Base-by-base conservation (phyloP, 2,329 filamentous ascomycete genomes). In the Penicillium sp. region DNA sequence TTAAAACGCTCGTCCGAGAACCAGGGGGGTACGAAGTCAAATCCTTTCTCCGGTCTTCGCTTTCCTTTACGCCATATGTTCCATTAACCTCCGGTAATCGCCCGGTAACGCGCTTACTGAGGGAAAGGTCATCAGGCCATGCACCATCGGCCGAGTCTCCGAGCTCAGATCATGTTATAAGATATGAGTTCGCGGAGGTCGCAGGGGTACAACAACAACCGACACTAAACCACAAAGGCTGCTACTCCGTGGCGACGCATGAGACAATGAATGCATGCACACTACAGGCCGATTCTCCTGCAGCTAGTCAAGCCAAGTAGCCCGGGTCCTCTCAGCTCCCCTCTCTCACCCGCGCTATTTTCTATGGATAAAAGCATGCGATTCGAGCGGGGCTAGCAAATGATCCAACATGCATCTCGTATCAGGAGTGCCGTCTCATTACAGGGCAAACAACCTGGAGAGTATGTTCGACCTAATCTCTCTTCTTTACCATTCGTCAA, bases 211-310 rank as follows among this genome's bases (percentile, higher is more conserved):
- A 26, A 26, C 26, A 26, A 26, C 8, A 8, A 8, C 26, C 26
- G 26, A 26, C 7, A 26, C 26, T 14, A 37, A 41, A 27, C 21
- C 21, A 39, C 8, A 24, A 35, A 49, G 47, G 46, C 35, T 33
- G 45, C 10, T 29, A 19, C 31, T 41, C 48, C 52, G 26, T 26
- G 50, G 46, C 37, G 37, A 52, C 29, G 49, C 53, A 59, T 61
- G 39, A 35, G 37, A 43, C 31, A 53, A 45, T 52, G 49, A 33
- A 37, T 50, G 37, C 43, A 48, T 46, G 39, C 26, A 35, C 26
- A 24, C 37, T 46, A 59, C 47, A 55, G 52, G 48, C 51, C 49
- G 48, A 52, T 37, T 55, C 52, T 29, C 50, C 53, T 63, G 59
- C 59, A 60, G 48, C 55, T 55, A 62, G 47, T 14, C 43, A 22